Conservation (phyloP, 2,329 filamentous ascomycete species). For the Mycogone perniciosa region DNA sequence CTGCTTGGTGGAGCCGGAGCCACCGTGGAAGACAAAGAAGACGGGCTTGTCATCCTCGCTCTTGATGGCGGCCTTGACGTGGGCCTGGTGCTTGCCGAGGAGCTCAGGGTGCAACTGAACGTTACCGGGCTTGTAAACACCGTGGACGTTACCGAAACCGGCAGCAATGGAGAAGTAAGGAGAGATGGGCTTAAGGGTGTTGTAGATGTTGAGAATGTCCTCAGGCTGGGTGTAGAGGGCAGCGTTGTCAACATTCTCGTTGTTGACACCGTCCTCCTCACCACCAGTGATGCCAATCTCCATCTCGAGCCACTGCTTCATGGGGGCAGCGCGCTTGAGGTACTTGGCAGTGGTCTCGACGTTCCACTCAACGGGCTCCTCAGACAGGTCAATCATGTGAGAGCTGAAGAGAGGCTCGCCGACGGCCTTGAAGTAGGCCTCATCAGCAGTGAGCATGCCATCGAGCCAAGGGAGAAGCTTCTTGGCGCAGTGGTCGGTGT, state of each 20-base stretch:
- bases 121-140: constrained; percentile 97
- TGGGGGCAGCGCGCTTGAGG: constrained; percentile 85
- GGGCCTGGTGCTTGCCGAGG: constrained; percentile 91
- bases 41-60: constrained; percentile 80
- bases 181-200: constrained; percentile 76
- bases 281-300: constrained; percentile 82
- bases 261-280: constrained; percentile 98
- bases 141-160: constrained; percentile 98
- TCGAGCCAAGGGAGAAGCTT: constrained; percentile 98
- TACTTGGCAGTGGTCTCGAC: constrained; percentile 87
- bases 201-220: constrained; percentile 89
- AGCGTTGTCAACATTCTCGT: constrained; percentile 95
- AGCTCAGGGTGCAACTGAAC: constrained; percentile 95
- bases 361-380: constrained; percentile 87
- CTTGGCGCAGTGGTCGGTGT: constrained; percentile 99
- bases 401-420: constrained; percentile 89
- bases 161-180: constrained; percentile 98
- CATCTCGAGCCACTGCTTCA: constrained; percentile 99
- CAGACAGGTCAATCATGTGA: constrained; percentile 98
- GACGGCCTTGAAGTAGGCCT: constrained; percentile 89
- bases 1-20: constrained; percentile 82
- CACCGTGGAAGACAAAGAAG: constrained; percentile 99
- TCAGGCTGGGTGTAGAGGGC: constrained; percentile 96
- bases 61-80: constrained; percentile 74
- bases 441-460: constrained; percentile 90